These are phyloP conservation scores for Dioscorea zingiberensis DNA, from an alignment of 106 monocot genomes.

Conservation along the genomic window DNA sequence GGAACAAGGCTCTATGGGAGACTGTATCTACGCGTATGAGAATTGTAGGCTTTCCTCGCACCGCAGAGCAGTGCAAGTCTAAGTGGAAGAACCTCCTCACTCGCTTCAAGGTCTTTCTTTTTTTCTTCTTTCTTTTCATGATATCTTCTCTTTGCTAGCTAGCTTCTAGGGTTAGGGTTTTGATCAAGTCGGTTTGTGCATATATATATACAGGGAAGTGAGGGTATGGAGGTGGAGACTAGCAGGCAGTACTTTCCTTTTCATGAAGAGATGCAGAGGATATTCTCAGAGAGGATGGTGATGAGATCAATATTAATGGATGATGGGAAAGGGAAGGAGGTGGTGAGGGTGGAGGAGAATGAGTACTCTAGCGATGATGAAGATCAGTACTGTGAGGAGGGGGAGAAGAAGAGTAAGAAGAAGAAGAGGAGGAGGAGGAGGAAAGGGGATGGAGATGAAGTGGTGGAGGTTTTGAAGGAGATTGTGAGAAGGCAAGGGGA, in stretches of 20 bases:
- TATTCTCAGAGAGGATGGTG: slow-evolving; percentile 44
- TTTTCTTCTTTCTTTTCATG: neutral
- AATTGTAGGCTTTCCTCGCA: slow-evolving; percentile 48
- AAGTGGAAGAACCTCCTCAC: slow-evolving; percentile 99
- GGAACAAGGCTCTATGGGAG: slow-evolving; percentile 82
- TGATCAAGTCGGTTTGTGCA: slow-evolving; percentile 1
- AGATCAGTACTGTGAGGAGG: too few species aligned
- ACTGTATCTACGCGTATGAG: slow-evolving; percentile 44
- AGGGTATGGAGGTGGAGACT: slow-evolving; percentile 29
- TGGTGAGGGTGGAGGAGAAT: slow-evolving; percentile 9
- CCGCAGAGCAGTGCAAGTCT: slow-evolving; percentile 96
- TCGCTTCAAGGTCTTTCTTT: slow-evolving; percentile 55
- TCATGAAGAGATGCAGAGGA: slow-evolving; percentile 65
- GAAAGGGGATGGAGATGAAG: slow-evolving; percentile 8
- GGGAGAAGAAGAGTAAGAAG: slow-evolving; percentile 17
- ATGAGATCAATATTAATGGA: slow-evolving; percentile 21
- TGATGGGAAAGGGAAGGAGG: slow-evolving; percentile 3
- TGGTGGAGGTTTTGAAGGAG: slow-evolving; percentile 44
- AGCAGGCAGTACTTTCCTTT: slow-evolving; percentile 45
- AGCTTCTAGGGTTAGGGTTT: neutral
- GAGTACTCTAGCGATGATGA: neutral
- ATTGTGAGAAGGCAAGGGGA: slow-evolving; percentile 53
- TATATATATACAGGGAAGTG: slow-evolving; percentile 37
- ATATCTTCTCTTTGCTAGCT: neutral
- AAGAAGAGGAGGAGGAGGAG: slow-evolving; percentile 1